Evolutionary conservation across 495 filamentous ascomycete species (phyloP).

Genomic region (Hypomontagnella monticulosa): DNA sequence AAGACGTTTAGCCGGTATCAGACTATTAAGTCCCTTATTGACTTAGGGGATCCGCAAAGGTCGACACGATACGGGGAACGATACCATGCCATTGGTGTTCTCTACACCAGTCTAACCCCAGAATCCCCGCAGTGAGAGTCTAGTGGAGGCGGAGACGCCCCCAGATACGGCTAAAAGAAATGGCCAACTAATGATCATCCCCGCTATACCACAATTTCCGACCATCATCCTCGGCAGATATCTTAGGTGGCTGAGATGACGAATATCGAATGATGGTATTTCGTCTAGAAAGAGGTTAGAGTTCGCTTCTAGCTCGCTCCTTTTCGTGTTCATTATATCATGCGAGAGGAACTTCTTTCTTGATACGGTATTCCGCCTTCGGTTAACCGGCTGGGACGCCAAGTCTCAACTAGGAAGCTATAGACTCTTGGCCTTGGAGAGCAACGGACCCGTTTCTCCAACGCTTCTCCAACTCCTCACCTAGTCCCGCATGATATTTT

Average conservation of each 20-base stretch:
- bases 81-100: background rate
- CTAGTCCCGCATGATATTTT: conserved; percentile 19
- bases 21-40: background rate
- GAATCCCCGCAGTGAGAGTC: conserved; percentile 27
- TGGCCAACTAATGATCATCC: conserved; percentile 12
- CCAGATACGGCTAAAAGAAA: conserved; percentile 36
- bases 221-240: conserved; percentile 29
- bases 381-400: conserved; percentile 6
- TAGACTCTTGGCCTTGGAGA: conserved; percentile 6
- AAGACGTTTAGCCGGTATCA: conserved; percentile 20
- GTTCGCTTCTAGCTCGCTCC: background rate
- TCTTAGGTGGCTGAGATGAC: background rate
- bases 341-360: no score
- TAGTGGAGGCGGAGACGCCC: conserved; percentile 18
- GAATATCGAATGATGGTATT: conserved; percentile 1
- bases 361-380: conserved; percentile 1
- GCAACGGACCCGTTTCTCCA: conserved; percentile 15
- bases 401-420: conserved; percentile 9
- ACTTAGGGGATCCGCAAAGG: conserved; percentile 1
- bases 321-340: no score
- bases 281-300: background rate
- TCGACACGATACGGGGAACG: background rate
- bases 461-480: conserved; percentile 33
- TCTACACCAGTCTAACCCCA: conserved; percentile 14
- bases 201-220: conserved; percentile 10